phyloP scores from a whole-genome alignment of 2,329 filamentous ascomycete species.

The Exophiala phaeomuriformis region DNA sequence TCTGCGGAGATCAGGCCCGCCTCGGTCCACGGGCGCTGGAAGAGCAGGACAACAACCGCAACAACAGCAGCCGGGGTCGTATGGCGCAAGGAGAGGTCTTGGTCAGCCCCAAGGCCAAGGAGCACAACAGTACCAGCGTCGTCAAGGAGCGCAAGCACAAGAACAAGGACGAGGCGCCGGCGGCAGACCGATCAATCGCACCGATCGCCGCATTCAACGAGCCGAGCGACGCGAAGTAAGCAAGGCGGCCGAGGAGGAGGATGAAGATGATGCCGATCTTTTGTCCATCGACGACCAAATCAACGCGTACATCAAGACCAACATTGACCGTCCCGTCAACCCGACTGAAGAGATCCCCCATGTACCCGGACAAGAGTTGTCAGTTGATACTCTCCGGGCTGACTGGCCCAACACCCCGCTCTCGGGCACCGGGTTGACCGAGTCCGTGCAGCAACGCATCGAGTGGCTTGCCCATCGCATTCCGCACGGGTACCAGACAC shows the following conservation, averaged over 20 bases:
- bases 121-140: background rate
- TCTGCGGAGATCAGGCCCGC: conserved; percentile 9
- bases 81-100: background rate
- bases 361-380: conserved; percentile 17
- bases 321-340: conserved; percentile 22
- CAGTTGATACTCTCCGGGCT: conserved; percentile 17
- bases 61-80: background rate
- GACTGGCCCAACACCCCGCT: conserved; percentile 28
- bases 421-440: conserved; percentile 17
- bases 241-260: conserved; percentile 11
- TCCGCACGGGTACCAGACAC: conserved; percentile 26
- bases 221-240: conserved; percentile 4
- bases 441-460: conserved; percentile 26
- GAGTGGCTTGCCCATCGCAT: conserved; percentile 26
- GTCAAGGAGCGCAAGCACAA: background rate
- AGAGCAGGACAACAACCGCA: background rate
- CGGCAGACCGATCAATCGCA: background rate
- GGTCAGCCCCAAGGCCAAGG: background rate
- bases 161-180: background rate
- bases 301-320: conserved; percentile 16
- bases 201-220: conserved; percentile 10
- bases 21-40: background rate
- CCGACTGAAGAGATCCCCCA: conserved; percentile 22
- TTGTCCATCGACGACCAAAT: conserved; percentile 5
- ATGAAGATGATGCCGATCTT: conserved; percentile 2